Evolutionary conservation across 2,329 filamentous ascomycete genomes (phyloP), one percentile per base, ranked within the genome.

Genomic region (Orbilia quercus): DNA sequence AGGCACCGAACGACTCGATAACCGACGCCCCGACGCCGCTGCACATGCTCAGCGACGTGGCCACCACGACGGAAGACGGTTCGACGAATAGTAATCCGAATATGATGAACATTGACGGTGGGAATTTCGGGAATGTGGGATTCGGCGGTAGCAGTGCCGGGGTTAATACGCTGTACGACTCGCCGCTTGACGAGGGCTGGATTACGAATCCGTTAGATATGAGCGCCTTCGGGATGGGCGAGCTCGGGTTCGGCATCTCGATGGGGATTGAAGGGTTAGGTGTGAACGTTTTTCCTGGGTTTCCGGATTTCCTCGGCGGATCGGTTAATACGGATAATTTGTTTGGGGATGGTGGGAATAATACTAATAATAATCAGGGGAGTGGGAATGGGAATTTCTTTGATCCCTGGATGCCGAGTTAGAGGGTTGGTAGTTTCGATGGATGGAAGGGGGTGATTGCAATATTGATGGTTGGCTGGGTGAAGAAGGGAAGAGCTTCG

Each of bases 21-120:
- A 60, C 59, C 16, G 70, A 77, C 59, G 77, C 78, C 40, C 74
- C 77, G 2, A 81, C 79, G 1, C 79, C 79, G 18, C 78, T 82
- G n/a, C 80, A 81, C 50, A 75, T 82, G 34, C 77, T 81, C 9
- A 80, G 80, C 62, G 82, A 83, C 75, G 82, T 83, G 6, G 81
- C 80, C 28, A 80, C 80, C 0, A 78, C 79, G 18, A 79, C 79
- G 42, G 78, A 79, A 14, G 76, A 78, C 44, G 45, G 44, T 1
- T 66, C 69, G 2, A 34, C 51, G 9, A 28, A 44, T 7, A 60
- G 60, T 1, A 20, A 66, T 38, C 20, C 69, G 7, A 73, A 66
- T 25, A 48, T 73, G 40, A 73, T 73, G 69, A 66, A 66, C 16
- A 73, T 73, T 12, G 69, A 73, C n/a, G 16, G 53, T 22, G 59